Evolutionary conservation across 495 filamentous ascomycete species (phyloP).

Genomic region (Penicillium pulvis): DNA sequence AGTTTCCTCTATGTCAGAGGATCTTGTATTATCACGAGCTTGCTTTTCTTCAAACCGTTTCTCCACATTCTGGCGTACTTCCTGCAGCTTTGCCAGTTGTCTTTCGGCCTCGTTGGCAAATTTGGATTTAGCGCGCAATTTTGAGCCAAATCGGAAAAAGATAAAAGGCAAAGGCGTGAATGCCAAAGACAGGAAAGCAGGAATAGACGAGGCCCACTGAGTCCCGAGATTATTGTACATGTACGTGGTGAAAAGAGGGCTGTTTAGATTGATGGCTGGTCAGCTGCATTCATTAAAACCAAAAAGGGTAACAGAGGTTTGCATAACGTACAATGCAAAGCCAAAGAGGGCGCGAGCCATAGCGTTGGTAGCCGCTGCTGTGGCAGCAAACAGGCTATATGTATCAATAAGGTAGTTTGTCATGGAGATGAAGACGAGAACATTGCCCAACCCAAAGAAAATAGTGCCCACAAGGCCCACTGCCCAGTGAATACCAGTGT

Average conservation of each 20-base stretch:
- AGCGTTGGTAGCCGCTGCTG: conserved; percentile 64
- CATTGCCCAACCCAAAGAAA: conserved; percentile 51
- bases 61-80: neutral
- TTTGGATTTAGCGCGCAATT: conserved; percentile 62
- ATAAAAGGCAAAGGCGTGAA: conserved; percentile 71
- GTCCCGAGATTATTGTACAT: conserved; percentile 69
- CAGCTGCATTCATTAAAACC: conserved; percentile 3
- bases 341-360: conserved; percentile 58
- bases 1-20: neutral
- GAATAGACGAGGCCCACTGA: conserved; percentile 64
- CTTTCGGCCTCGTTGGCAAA: conserved; percentile 61
- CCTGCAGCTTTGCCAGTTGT: conserved; percentile 2
- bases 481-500: conserved; percentile 51
- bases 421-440: conserved; percentile 27
- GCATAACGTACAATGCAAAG: conserved; percentile 13
- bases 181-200: conserved; percentile 41
- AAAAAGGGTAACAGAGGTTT: neutral
- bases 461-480: conserved; percentile 48
- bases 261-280: neutral
- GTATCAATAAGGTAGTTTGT: conserved; percentile 67
- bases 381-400: conserved; percentile 64
- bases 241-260: conserved; percentile 67
- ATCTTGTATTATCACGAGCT: neutral
- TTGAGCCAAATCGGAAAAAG: conserved; percentile 63
- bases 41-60: neutral